phyloP scores from a whole-genome alignment of 495 filamentous ascomycete species.

The Aspergillus ostianus region DNA sequence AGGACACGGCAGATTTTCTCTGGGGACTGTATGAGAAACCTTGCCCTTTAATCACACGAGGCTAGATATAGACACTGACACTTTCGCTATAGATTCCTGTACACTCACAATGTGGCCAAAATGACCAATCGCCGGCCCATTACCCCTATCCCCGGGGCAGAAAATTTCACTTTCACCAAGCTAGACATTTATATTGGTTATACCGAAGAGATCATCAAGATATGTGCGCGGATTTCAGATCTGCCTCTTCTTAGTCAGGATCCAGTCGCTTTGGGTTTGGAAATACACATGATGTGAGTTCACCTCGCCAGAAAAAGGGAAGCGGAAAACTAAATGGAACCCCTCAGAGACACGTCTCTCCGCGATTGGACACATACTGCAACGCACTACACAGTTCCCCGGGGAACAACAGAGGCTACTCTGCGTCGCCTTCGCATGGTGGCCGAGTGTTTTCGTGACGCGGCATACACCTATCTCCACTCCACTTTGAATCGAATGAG shows the following conservation, averaged over 20 bases:
- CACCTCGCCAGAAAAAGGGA: neutral
- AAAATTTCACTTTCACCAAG: slow-evolving; percentile 29
- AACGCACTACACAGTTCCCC: slow-evolving; percentile 33
- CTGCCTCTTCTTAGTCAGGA: slow-evolving; percentile 30
- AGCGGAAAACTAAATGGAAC: neutral
- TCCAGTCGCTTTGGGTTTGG: slow-evolving; percentile 23
- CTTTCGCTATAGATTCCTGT: slow-evolving; percentile 31
- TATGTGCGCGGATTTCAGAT: slow-evolving; percentile 39
- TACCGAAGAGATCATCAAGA: slow-evolving; percentile 42
- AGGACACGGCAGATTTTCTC: slow-evolving; percentile 37
- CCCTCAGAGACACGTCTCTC: slow-evolving; percentile 36
- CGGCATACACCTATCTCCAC: slow-evolving; percentile 43
- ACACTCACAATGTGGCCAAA: slow-evolving; percentile 40
- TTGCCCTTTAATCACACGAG: neutral
- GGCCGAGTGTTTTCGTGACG: slow-evolving; percentile 45
- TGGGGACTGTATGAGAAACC: slow-evolving; percentile 35
- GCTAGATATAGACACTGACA: neutral
- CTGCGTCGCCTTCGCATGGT: slow-evolving; percentile 42
- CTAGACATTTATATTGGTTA: slow-evolving; percentile 47
- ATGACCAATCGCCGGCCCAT: slow-evolving; percentile 38
- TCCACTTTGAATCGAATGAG: slow-evolving; percentile 38
- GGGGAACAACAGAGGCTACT: slow-evolving; percentile 28
- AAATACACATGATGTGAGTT: slow-evolving; percentile 37
- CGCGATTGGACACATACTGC: slow-evolving; percentile 36
- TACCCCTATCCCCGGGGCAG: slow-evolving; percentile 19